These are phyloP conservation scores for Gracilaria caudata DNA, from an alignment of 23 red algal species.

Conservation along the genomic window DNA sequence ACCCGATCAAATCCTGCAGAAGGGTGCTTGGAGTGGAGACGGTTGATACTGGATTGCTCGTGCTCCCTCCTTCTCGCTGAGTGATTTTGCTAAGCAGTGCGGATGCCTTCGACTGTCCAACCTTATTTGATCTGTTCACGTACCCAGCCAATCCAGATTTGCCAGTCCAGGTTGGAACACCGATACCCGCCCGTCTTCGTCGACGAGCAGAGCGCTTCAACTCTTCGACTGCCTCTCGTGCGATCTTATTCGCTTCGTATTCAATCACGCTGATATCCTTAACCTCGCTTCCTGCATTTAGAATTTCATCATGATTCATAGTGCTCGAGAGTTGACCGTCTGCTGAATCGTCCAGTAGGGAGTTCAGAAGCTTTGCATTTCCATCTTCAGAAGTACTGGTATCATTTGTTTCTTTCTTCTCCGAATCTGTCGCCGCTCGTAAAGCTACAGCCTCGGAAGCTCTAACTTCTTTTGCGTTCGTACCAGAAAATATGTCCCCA, in stretches of 20 bases:
- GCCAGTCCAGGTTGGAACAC: conserved; percentile 84
- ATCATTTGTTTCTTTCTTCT: conserved; percentile 1
- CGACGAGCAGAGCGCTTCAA: conserved; percentile 68
- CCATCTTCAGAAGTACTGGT: conserved; percentile 38
- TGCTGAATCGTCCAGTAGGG: conserved; percentile 62
- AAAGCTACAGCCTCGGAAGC: neutral
- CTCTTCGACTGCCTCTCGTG: conserved; percentile 68
- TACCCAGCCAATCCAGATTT: conserved; percentile 78
- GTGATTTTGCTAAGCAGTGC: conserved; percentile 48
- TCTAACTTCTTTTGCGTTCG: conserved; percentile 68
- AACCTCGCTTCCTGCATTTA: conserved; percentile 58
- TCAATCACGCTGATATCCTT: conserved; percentile 73
- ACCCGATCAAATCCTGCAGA: conserved; percentile 49
- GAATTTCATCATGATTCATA: conserved; percentile 90
- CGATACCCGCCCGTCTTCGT: conserved; percentile 42
- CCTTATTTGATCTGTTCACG: conserved; percentile 4
- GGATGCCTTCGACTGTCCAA: conserved; percentile 33
- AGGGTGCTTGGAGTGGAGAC: neutral
- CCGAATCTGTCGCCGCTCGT: neutral
- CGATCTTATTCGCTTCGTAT: conserved; percentile 77
- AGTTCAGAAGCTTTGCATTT: conserved; percentile 71
- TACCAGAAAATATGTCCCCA: conserved; percentile 88
- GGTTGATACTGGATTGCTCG: neutral
- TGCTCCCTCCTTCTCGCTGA: conserved; percentile 29
- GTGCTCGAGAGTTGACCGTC: conserved; percentile 73